These are phyloP conservation scores for Eremochloa ophiuroides DNA, from an alignment of 176 grass and related monocot genomes.

Conservation along the genomic window DNA sequence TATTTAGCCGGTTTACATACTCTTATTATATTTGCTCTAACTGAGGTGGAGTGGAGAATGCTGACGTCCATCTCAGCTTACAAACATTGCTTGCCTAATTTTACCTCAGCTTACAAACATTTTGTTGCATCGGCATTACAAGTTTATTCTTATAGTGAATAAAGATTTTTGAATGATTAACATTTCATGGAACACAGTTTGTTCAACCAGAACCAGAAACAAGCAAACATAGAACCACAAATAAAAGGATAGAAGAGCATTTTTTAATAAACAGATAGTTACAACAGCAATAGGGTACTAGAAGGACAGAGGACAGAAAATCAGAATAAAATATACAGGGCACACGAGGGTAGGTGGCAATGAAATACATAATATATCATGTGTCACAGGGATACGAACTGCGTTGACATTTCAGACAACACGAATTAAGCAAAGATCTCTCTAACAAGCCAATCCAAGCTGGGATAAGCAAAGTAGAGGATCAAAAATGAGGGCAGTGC, in stretches of 20 bases:
- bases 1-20: too few species aligned
- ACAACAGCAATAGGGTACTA: not conserved
- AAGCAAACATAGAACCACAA: not conserved
- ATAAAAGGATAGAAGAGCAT: not conserved
- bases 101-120: not conserved
- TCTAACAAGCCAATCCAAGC: constrained; percentile 78
- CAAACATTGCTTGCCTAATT: not conserved
- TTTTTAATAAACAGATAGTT: not conserved
- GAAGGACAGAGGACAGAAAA: not conserved
- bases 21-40: too few species aligned
- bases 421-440: constrained; percentile 59
- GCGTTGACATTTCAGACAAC: not conserved
- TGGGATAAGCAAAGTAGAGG: constrained; percentile 86
- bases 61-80: too few species aligned
- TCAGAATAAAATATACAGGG: not conserved
- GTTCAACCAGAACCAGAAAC: not conserved
- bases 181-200: not conserved
- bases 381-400: not conserved
- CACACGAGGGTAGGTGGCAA: not conserved
- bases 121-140: not conserved
- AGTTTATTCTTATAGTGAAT: not conserved
- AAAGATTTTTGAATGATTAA: not conserved
- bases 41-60: too few species aligned
- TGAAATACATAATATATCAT: not conserved
- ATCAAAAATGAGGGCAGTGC: constrained; percentile 79